phyloP scores from a whole-genome alignment of 768 basidiomycete species.

The Russula sp. region DNA sequence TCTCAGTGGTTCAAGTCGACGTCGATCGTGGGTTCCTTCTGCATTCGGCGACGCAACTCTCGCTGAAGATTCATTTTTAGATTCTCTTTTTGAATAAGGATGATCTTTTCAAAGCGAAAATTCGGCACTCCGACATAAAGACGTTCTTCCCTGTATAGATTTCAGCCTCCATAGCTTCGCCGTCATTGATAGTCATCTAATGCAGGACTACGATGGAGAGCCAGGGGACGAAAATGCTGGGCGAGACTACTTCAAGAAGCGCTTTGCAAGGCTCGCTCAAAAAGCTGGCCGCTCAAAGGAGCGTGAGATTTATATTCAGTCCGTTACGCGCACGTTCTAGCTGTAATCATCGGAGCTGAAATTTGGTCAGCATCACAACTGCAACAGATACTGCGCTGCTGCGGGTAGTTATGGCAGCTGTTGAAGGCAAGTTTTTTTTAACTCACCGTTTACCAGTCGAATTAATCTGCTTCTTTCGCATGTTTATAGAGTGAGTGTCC shows the following conservation, averaged over 20 bases:
- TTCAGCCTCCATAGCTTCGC: conserved; percentile 23
- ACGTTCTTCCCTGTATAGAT: conserved; percentile 73
- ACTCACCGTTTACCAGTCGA: conserved; percentile 13
- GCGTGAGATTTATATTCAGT: conserved; percentile 93
- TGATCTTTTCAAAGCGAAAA: conserved; percentile 85
- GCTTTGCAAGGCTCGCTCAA: conserved; percentile 76
- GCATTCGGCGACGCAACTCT: neutral
- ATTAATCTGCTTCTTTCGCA: conserved; percentile 20
- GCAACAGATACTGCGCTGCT: conserved; percentile 87
- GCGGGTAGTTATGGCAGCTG: conserved; percentile 91
- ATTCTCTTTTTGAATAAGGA: conserved; percentile 96
- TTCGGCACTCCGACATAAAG: conserved; percentile 75
- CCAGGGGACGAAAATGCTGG: conserved; percentile 66
- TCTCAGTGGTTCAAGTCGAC: conserved; percentile 96
- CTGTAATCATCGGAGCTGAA: conserved; percentile 20
- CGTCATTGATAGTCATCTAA: neutral
- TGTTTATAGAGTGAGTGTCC: conserved; percentile 57
- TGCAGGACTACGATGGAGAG: conserved; percentile 80
- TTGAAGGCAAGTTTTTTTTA: conserved; percentile 63
- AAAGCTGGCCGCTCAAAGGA: conserved; percentile 81
- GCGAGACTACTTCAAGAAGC: conserved; percentile 83
- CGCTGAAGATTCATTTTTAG: conserved; percentile 29
- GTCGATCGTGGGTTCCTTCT: conserved; percentile 56
- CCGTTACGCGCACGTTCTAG: conserved; percentile 33
- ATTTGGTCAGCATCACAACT: conserved; percentile 62